Base-by-base conservation (phyloP, 148 eudicot species). In the Persicaria tinctoria region DNA sequence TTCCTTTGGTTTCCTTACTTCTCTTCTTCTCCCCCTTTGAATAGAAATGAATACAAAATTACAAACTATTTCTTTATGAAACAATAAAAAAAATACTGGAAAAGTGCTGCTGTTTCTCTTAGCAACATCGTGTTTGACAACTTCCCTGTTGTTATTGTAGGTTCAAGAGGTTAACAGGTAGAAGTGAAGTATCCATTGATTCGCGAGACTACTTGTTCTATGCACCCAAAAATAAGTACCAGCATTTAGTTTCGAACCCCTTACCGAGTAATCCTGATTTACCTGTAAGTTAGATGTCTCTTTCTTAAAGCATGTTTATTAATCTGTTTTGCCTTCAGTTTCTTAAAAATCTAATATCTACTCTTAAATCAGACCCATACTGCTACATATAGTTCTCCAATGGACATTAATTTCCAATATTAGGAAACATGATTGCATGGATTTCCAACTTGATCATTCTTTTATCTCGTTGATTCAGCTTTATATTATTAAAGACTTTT, bases 151-250 rank as follows among this genome's bases (percentile, higher is more conserved):
- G 49, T 13, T 32, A 32, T 32, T 78, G 63, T 80, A 93, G 98
- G 98, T 93, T 93, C 70, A 93, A 84, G 83, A 75, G 88, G 77
- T 76, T 93, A 76, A 93, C 98, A 0, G 93, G 98, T 60, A 84
- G 97, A 51, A 79, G 82, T 63, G 98, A 89, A 87, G 90, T 89
- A 56, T 84, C 89, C 72, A 60, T 91, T 51, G 80, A 87, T 74
- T 82, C 91, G 16, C 75, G 80, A 62, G 97, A 93, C 84, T 93
- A 88, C 79, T 91, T 89, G 79, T 91, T 93, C 79, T 93, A 93
- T 84, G 86, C 90, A 73, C 98, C 97, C 27, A 23, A 70, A 88
- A 91, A 75, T 94, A 91, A 93, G 78, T 83, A 88, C 75, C 86
- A 97, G 81, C 97, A 95, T 69, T 80, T 79, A 49, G 64, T 83